Base-by-base conservation (phyloP, 2,329 filamentous ascomycete species). In the Periglandula ipomoeae region DNA sequence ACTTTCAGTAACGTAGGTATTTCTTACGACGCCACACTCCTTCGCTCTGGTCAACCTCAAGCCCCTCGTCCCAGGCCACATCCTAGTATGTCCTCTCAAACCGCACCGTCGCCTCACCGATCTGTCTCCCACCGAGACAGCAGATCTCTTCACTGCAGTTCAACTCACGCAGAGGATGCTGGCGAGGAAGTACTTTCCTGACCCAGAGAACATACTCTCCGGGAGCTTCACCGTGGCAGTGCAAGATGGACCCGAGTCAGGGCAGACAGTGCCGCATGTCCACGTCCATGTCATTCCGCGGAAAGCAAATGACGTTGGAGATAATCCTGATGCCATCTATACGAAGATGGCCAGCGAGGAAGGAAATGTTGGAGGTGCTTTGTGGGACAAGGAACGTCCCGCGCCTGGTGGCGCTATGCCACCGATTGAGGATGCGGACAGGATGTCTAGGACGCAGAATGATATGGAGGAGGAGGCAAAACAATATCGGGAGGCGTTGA, bases 41-140 rank as follows among this genome's bases (percentile, higher is more conserved):
- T 96, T 89, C 70, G 89, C 88, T 47, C 76, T 97, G 53, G 90
- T 97, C 50, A 98, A 98, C 70, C 81, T 97, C 64, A 96, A 95
- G 69, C 93, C 93, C 22, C 79, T 98, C 34, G 78, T 96, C 2
- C 89, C 90, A 0, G 93, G 93, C 50, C 93, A 98, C 70, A 84
- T 97, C 53, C 85, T 98, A 27, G 79, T 98, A 52, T 95, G 87
- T 56, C 89, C 93, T 0, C 76, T 80, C 19, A 75, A 75, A 30
- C 69, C 72, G 24, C 84, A 89, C 56, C 79, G 76, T 43, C 86
- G 88, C 44, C 76, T 97, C 49, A 79, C 82, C 46, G 86, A 94
- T 63, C 79, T 96, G 43, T 79, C 81, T 0, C 58, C 75, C 0
- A 70, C 73, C 17, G 90, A 96, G 70, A 79, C 89, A 26, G 67